Percentiles rank a stretch among this genome's conserved stretches.
Evolutionary conservation across 2,329 filamentous ascomycete species (phyloP).

Genomic region (Penicillium vulpinum): DNA sequence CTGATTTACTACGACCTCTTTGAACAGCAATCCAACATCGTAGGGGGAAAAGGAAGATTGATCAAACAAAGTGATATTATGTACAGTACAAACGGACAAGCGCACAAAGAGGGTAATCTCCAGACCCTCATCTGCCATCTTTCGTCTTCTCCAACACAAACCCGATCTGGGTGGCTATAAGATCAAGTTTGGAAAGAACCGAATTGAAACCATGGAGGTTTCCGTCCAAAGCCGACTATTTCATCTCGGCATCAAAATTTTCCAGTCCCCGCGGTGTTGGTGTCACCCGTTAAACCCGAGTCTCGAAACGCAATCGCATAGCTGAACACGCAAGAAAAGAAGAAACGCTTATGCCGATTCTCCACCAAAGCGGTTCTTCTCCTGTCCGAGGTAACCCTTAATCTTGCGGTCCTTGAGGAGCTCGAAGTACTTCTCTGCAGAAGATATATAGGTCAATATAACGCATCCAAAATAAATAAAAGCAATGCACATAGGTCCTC

Average conservation of each 20-base stretch:
- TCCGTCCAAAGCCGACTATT: background rate
- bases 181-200: background rate
- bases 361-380: slow-evolving; percentile 59
- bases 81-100: slow-evolving; percentile 25
- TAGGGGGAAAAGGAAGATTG: slow-evolving; percentile 19
- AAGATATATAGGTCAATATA: background rate
- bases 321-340: slow-evolving; percentile 2
- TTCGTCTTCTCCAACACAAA: slow-evolving; percentile 3
- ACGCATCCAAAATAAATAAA: background rate
- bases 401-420: slow-evolving; percentile 63
- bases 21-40: background rate
- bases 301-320: slow-evolving; percentile 5
- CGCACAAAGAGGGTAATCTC: slow-evolving; percentile 11
- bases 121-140: slow-evolving; percentile 13
- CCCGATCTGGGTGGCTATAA: background rate
- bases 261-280: background rate
- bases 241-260: background rate
- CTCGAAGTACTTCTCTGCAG: slow-evolving; percentile 64
- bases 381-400: slow-evolving; percentile 63
- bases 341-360: slow-evolving; percentile 26
- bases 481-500: background rate
- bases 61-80: slow-evolving; percentile 32
- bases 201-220: background rate
- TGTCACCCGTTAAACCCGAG: background rate
- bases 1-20: background rate